Evolutionary conservation across 108 stramenopile species (phyloP).

Genomic region (Hondaea fermentalgiana): DNA sequence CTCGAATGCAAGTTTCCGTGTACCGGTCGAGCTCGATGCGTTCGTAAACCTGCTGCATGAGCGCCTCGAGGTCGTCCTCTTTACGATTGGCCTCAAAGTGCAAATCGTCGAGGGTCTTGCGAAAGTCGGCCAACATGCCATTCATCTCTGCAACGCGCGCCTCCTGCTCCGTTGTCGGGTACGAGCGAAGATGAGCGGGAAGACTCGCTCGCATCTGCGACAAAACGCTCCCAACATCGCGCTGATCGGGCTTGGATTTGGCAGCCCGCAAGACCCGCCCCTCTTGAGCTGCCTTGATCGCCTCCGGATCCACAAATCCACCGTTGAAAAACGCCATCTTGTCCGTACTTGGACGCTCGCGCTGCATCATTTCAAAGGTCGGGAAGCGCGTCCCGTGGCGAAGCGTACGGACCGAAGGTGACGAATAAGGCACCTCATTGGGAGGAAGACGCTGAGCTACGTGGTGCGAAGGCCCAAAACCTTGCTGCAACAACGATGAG

Average conservation of each 20-base stretch:
- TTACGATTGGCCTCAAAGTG: neutral
- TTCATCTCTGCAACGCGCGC: constrained; percentile 1
- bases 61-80: neutral
- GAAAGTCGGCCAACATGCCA: neutral
- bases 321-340: neutral
- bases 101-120: neutral
- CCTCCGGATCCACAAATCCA: neutral
- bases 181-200: neutral
- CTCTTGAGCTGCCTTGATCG: neutral
- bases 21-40: neutral
- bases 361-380: neutral
- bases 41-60: constrained; percentile 14
- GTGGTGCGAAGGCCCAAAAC: neutral
- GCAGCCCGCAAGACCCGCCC: neutral
- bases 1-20: neutral
- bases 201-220: neutral
- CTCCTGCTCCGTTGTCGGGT: neutral
- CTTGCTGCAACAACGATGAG: neutral
- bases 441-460: neutral
- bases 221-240: neutral
- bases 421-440: neutral
- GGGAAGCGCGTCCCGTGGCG: neutral
- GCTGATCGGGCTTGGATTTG: neutral
- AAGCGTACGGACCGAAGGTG: neutral
- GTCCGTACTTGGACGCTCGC: neutral